Conservation (phyloP, 2,329 filamentous ascomycete species). For the Arthrobotrys iridis region DNA sequence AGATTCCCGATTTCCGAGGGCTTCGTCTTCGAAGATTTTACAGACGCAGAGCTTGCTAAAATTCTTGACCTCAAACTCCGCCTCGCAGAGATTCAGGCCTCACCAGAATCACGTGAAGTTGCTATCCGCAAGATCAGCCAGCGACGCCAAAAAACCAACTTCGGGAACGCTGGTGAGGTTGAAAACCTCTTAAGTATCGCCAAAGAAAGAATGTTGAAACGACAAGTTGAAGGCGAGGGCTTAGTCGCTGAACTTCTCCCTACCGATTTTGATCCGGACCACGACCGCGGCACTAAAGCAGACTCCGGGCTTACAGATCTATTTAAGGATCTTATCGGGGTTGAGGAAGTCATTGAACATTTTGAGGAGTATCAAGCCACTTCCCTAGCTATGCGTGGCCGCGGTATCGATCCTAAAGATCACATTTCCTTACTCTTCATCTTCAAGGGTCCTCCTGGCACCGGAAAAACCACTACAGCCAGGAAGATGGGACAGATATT, state of each 20-base stretch:
- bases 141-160: constrained; percentile 72
- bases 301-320: constrained; percentile 67
- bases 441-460: constrained; percentile 74
- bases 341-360: constrained; percentile 67
- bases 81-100: constrained; percentile 67
- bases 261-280: constrained; percentile 70
- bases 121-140: constrained; percentile 71
- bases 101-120: constrained; percentile 66
- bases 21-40: constrained; percentile 77
- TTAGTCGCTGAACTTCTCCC: constrained; percentile 59
- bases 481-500: constrained; percentile 79
- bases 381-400: constrained; percentile 65
- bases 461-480: constrained; percentile 78
- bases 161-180: constrained; percentile 78
- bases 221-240: constrained; percentile 59
- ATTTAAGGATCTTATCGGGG: constrained; percentile 71
- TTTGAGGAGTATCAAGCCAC: constrained; percentile 69
- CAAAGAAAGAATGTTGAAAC: constrained; percentile 66
- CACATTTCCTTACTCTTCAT: constrained; percentile 74
- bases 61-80: constrained; percentile 74
- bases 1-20: constrained; percentile 73
- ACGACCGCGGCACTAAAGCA: constrained; percentile 65
- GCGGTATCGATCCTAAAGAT: constrained; percentile 68
- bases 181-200: constrained; percentile 73
- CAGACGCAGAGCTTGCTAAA: constrained; percentile 67